Conservation (phyloP, 306 rosid genomes). For the Sicyos edulis region DNA sequence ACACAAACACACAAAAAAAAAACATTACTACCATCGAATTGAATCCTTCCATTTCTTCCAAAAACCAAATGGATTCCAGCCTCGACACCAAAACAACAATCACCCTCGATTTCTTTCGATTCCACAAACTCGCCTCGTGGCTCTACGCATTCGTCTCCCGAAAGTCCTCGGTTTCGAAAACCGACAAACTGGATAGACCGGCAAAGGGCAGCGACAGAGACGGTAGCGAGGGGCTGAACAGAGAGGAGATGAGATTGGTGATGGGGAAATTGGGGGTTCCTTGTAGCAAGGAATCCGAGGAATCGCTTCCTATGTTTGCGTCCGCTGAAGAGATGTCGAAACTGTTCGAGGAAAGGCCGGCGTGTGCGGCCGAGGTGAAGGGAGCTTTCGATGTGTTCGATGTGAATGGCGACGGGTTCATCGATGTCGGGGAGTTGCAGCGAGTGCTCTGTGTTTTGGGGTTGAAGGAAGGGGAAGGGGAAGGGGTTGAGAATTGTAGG, state of each 20-base stretch:
- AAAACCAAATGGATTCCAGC: too few species aligned
- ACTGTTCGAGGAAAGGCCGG: conserved; percentile 26
- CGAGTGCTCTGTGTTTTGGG: conserved; percentile 34
- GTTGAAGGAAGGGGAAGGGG: conserved; percentile 25
- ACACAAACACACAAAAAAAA: not conserved
- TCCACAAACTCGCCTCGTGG: conserved; percentile 7
- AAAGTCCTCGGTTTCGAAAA: too few species aligned
- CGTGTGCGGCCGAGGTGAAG: conserved; percentile 30
- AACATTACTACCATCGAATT: not conserved
- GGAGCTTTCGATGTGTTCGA: conserved; percentile 40
- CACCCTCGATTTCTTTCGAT: not conserved
- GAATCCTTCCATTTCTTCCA: not conserved
- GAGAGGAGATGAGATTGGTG: conserved; percentile 10
- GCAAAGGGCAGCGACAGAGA: too few species aligned
- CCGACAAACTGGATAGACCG: too few species aligned
- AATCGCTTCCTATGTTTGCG: conserved; percentile 10
- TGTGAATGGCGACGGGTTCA: conserved; percentile 37
- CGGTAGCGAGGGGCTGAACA: too few species aligned
- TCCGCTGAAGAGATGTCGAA: conserved; percentile 10
- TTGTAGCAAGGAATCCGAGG: conserved; percentile 12
- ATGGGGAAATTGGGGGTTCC: conserved; percentile 31
- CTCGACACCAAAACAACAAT: too few species aligned
- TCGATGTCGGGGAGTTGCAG: conserved; percentile 31
- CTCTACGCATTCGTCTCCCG: not conserved
- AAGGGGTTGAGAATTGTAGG: conserved; percentile 21